A percentile compares a stretch with the other conserved stretches of the same genome.
Conservation (phyloP, 441 rosid species). For the Adansonia gregorii region DNA sequence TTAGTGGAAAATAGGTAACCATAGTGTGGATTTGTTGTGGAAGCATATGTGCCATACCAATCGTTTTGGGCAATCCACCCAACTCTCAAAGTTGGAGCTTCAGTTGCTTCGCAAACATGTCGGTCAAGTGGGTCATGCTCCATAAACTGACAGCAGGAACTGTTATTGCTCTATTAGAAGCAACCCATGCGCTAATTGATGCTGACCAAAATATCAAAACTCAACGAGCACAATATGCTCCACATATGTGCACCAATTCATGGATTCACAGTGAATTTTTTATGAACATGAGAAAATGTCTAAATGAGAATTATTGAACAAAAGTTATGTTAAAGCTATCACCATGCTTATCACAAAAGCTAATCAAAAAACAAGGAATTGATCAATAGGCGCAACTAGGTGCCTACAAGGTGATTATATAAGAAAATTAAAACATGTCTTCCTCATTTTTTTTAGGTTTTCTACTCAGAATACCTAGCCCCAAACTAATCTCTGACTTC, state of each 20-base stretch:
- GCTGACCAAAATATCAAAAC: background rate
- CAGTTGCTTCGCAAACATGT: constrained; percentile 18
- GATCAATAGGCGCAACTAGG: background rate
- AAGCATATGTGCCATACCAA: constrained; percentile 17
- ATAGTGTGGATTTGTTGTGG: background rate
- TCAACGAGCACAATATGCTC: constrained; percentile 13
- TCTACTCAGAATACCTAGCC: background rate
- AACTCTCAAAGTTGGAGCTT: constrained; percentile 14
- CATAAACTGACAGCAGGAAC: background rate
- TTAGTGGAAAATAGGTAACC: background rate
- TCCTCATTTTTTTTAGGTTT: background rate
- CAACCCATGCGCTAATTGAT: constrained; percentile 27
- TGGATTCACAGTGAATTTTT: background rate
- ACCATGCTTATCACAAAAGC: constrained; percentile 13
- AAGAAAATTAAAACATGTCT: no score
- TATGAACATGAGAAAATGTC: background rate
- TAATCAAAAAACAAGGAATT: constrained; percentile 19
- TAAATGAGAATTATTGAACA: background rate
- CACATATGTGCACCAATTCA: constrained; percentile 19
- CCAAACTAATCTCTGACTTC: background rate
- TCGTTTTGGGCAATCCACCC: constrained; percentile 19
- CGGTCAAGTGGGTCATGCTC: constrained; percentile 19
- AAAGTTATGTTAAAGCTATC: background rate
- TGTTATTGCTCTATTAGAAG: constrained; percentile 28
- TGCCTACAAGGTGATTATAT: background rate